Conservation (phyloP, 495 filamentous ascomycete genomes). For the Amniculicola lignicola region DNA sequence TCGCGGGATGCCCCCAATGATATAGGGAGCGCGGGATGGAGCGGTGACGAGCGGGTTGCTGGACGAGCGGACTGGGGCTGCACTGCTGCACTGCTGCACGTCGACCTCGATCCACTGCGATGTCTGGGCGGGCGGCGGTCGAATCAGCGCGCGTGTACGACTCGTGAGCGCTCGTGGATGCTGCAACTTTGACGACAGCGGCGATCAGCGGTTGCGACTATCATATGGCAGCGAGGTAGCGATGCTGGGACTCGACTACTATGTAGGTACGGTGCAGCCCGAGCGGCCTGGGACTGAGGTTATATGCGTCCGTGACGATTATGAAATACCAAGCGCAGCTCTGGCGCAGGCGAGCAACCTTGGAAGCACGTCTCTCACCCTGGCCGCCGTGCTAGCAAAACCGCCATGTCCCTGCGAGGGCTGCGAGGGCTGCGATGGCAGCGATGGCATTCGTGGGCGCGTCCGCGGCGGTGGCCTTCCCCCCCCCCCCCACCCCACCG, state of each 20-base stretch:
- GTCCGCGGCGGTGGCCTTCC: no score
- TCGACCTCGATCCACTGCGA: no score
- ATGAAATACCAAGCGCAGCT: not conserved
- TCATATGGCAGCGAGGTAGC: not conserved
- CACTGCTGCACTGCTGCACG: conserved; percentile 10
- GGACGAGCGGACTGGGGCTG: conserved; percentile 12
- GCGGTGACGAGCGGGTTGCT: conserved; percentile 4
- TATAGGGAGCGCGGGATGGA: not conserved
- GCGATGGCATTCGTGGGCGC: no score
- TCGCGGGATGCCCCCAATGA: conserved; percentile 1
- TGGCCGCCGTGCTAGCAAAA: not conserved
- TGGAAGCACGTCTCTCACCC: not conserved
- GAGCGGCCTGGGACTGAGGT: not conserved
- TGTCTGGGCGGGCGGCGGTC: conserved; percentile 2
- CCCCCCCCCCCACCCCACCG: no score
- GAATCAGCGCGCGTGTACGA: conserved; percentile 7
- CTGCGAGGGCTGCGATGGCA: no score
- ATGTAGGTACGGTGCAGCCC: not conserved
- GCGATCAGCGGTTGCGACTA: conserved; percentile 5
- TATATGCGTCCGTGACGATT: not conserved
- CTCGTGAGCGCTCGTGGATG: conserved; percentile 11
- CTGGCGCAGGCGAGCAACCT: not conserved
- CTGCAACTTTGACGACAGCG: conserved; percentile 9
- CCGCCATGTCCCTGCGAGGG: no score
- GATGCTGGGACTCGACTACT: not conserved